Conservation (phyloP, 2,329 filamentous ascomycete genomes). For the Zasmidium angulare region DNA sequence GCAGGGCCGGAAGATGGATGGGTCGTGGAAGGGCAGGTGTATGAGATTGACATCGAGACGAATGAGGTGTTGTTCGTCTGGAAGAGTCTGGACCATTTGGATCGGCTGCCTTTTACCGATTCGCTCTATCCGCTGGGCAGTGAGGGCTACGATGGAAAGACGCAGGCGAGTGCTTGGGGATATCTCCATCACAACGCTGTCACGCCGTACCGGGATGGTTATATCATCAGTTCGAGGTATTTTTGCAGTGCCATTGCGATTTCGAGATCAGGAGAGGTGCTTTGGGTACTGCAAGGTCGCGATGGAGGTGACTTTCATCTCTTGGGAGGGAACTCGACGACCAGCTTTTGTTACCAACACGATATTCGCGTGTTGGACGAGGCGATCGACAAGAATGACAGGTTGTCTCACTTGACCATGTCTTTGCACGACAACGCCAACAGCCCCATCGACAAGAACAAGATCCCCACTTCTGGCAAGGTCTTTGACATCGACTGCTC, state of each 20-base stretch:
- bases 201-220: slow-evolving; percentile 14
- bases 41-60: slow-evolving; percentile 37
- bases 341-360: slow-evolving; percentile 24
- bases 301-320: slow-evolving; percentile 16
- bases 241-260: slow-evolving; percentile 20
- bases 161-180: slow-evolving; percentile 19
- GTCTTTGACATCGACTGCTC: slow-evolving; percentile 15
- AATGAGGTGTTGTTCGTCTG: slow-evolving; percentile 38
- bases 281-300: slow-evolving; percentile 20
- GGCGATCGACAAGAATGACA: background rate
- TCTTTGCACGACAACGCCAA: slow-evolving; percentile 22
- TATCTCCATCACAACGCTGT: slow-evolving; percentile 27
- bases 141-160: slow-evolving; percentile 19
- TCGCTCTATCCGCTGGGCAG: slow-evolving; percentile 32
- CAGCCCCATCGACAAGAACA: slow-evolving; percentile 21
- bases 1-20: slow-evolving; percentile 33
- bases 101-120: slow-evolving; percentile 31
- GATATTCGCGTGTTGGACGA: slow-evolving; percentile 16
- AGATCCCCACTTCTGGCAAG: slow-evolving; percentile 21
- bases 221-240: slow-evolving; percentile 23
- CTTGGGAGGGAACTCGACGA: slow-evolving; percentile 6
- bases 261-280: slow-evolving; percentile 14
- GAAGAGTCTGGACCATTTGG: slow-evolving; percentile 39
- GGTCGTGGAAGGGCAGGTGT: slow-evolving; percentile 31
- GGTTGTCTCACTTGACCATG: background rate